Base-by-base conservation (phyloP, 257 asterid genomes). In the Leptodermis oblonga region DNA sequence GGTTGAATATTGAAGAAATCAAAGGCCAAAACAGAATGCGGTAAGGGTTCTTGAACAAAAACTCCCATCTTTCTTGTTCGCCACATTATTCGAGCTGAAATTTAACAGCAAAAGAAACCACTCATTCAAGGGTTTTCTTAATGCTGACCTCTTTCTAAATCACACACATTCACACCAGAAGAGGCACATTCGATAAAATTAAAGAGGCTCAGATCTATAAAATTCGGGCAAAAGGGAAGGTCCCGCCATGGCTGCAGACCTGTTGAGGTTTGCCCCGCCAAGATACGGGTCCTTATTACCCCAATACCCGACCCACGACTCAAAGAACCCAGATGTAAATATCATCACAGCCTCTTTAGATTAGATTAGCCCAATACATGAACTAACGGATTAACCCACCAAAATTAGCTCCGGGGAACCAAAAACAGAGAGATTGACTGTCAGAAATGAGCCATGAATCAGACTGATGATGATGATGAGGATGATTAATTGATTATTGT, bases 171-270 rank as follows among this genome's bases (percentile, higher is more conserved):
- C 49, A 61, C 66, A 18, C 7, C 20, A 17, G 3, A 62, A 12
- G 17, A 14, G 8, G 4, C 20, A 18, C 11, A 3, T 4, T 0
- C 3, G 49, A 43, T 43, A 48, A 15, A 46, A 48, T 17, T 3
- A 28, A 31, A 53, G 23, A 67, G 77, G 83, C 86, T 73, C 81
- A 75, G 65, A 63, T 31, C 64, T 58, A 67, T 59, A 7, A 28
- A 41, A 42, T 37, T 42, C 61, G n/a, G 62, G 46, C 33, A 33
- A 46, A 13, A 26, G 23, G 3, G 17, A 46, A 20, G 42, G 13
- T 15, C 26, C 68, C 60, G 74, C 74, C 74, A 70, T 70, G 74
- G 74, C 74, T 70, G 74, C 68, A 70, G 34, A n/a, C n/a, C n/a
- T n/a, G n/a, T n/a, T n/a, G n/a, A 63, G 64, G 20, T 20, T 33